A percentile compares a stretch with the other conserved stretches of the same genome.
Evolutionary conservation across 345 rosid genomes (phyloP).

Genomic region (Crucihimalaya himalaica): DNA sequence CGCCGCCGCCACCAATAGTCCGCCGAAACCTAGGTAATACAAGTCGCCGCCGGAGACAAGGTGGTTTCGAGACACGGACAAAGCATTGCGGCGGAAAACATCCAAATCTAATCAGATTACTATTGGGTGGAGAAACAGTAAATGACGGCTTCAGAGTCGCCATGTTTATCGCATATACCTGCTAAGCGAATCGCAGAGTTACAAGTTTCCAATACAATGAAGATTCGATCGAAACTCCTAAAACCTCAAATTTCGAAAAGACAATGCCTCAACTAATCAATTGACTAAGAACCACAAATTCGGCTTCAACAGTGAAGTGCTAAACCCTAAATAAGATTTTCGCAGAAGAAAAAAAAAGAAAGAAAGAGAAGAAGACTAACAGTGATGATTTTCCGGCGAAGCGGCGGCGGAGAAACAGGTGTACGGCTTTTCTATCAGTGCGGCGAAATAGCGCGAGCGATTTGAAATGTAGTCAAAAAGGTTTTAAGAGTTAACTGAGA

Average conservation of each 20-base stretch:
- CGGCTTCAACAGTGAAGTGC: background rate
- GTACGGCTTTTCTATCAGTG: slow-evolving; percentile 7
- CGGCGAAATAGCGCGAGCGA: slow-evolving; percentile 4
- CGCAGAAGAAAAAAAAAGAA: background rate
- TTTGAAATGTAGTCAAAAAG: slow-evolving; percentile 27
- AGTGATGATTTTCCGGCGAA: background rate
- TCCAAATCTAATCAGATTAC: slow-evolving; percentile 32
- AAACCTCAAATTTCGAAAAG: background rate
- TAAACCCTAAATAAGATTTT: slow-evolving; percentile 15
- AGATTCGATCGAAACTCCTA: background rate
- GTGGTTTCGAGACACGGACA: slow-evolving; percentile 22
- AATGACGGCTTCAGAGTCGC: slow-evolving; percentile 34
- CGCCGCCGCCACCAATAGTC: slow-evolving; percentile 19
- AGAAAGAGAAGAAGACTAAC: background rate
- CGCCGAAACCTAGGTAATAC: slow-evolving; percentile 7
- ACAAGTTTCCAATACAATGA: background rate
- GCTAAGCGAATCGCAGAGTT: slow-evolving; percentile 4
- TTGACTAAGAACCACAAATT: background rate
- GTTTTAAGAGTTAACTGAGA: slow-evolving; percentile 20
- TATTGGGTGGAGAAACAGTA: slow-evolving; percentile 27
- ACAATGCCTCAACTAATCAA: slow-evolving; percentile 1
- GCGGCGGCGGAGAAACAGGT: background rate
- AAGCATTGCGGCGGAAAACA: slow-evolving; percentile 32
- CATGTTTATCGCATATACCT: slow-evolving; percentile 32
- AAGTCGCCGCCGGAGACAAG: slow-evolving; percentile 16